A percentile compares a stretch with the other conserved stretches of the same genome.
These are phyloP conservation scores for Bipolaris sorokiniana DNA, from an alignment of 2,329 filamentous ascomycete genomes.

Conservation along the genomic window DNA sequence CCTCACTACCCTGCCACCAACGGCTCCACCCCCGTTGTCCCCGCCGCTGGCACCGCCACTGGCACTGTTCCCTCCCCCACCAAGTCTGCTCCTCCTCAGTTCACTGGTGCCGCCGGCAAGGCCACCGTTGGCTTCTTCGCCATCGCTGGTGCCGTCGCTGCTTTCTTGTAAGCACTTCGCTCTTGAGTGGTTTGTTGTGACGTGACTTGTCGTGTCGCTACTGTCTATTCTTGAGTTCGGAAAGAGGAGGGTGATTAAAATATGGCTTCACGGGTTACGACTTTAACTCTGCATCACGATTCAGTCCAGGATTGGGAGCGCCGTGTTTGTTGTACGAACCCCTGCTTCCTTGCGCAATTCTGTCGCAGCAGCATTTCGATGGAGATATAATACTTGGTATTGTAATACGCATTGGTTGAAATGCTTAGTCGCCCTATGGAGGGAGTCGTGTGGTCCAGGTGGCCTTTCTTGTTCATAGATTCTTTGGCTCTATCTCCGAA, in stretches of 20 bases:
- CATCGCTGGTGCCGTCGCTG: slow-evolving; percentile 57
- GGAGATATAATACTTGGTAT: slow-evolving; percentile 40
- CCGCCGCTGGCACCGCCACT: slow-evolving; percentile 32
- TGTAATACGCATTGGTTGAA: slow-evolving; percentile 42
- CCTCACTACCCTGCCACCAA: slow-evolving; percentile 20
- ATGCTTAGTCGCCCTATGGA: slow-evolving; percentile 38
- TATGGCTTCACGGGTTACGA: slow-evolving; percentile 41
- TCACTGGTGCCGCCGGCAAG: slow-evolving; percentile 61
- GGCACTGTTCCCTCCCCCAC: slow-evolving; percentile 37
- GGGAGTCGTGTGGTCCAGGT: slow-evolving; percentile 47
- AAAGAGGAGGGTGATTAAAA: slow-evolving; percentile 27
- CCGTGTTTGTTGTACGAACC: slow-evolving; percentile 36
- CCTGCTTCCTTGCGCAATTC: slow-evolving; percentile 31
- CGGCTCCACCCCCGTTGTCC: slow-evolving; percentile 24
- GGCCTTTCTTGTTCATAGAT: slow-evolving; percentile 44
- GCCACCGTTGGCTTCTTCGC: slow-evolving; percentile 60
- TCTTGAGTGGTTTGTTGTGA: slow-evolving; percentile 22
- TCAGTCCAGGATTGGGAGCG: slow-evolving; percentile 44
- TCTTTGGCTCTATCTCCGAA: slow-evolving; percentile 25
- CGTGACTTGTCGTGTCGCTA: slow-evolving; percentile 8
- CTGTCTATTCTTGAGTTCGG: slow-evolving; percentile 19
- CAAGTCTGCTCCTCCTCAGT: slow-evolving; percentile 41
- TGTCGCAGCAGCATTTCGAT: slow-evolving; percentile 44
- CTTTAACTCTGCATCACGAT: slow-evolving; percentile 42
- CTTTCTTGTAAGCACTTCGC: slow-evolving; percentile 47